Percentiles rank a stretch among this genome's conserved stretches.
These are phyloP conservation scores for Penicillium taxi DNA, from an alignment of 495 filamentous ascomycete species.

Conservation along the genomic window DNA sequence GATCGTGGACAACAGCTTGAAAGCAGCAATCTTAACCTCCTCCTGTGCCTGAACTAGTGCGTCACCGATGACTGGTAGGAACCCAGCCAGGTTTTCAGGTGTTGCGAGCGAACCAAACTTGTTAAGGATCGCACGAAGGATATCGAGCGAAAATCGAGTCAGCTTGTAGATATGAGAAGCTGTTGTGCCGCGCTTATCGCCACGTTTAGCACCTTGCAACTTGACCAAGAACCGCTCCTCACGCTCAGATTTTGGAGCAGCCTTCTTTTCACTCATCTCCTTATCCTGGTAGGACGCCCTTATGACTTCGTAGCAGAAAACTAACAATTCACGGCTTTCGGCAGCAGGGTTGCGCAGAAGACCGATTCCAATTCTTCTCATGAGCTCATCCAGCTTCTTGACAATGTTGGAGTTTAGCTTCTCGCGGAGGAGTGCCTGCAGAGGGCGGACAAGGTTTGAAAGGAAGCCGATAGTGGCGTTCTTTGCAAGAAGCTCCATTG, in stretches of 20 bases:
- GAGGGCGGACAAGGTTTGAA: slow-evolving; percentile 63
- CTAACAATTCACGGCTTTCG: slow-evolving; percentile 64
- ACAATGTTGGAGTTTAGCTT: slow-evolving; percentile 71
- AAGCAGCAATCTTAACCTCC: slow-evolving; percentile 77
- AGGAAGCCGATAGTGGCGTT: slow-evolving; percentile 66
- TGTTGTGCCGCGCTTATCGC: slow-evolving; percentile 52
- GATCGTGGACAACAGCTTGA: slow-evolving; percentile 75
- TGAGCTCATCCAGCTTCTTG: slow-evolving; percentile 82
- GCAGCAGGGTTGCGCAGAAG: slow-evolving; percentile 70
- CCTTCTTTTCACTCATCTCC: slow-evolving; percentile 19
- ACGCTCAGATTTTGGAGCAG: slow-evolving; percentile 45
- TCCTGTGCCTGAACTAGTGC: slow-evolving; percentile 73
- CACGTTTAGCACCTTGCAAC: slow-evolving; percentile 61
- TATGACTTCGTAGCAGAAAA: slow-evolving; percentile 92
- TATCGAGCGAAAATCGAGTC: slow-evolving; percentile 74
- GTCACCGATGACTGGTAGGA: slow-evolving; percentile 83
- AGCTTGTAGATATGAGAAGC: slow-evolving; percentile 77
- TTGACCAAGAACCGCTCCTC: slow-evolving; percentile 70
- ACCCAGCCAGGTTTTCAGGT: slow-evolving; percentile 67
- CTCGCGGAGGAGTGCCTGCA: slow-evolving; percentile 70
- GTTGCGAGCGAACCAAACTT: slow-evolving; percentile 76
- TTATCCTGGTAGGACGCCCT: slow-evolving; percentile 67
- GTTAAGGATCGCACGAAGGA: slow-evolving; percentile 69
- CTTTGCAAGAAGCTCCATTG: slow-evolving; percentile 87
- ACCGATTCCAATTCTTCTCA: slow-evolving; percentile 74